Percentiles rank a stretch among this genome's conserved stretches.
These are phyloP conservation scores for Cymbopogon citratus DNA, from an alignment of 176 grass and related monocot species.

Conservation along the genomic window DNA sequence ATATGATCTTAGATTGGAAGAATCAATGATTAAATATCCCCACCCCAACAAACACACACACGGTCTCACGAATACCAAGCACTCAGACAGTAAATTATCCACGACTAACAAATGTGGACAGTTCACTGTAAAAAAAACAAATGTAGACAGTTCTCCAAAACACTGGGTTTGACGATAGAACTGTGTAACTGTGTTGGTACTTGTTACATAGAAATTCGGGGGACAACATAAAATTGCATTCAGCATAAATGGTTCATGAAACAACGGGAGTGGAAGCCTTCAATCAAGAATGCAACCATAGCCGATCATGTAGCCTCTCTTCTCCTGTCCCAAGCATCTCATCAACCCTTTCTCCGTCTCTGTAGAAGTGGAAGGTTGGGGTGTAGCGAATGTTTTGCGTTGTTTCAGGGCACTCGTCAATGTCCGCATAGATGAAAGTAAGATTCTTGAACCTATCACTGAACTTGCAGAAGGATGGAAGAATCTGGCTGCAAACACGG, in stretches of 20 bases:
- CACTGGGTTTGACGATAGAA: neutral
- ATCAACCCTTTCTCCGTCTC: slow-evolving; percentile 80
- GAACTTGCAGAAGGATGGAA: slow-evolving; percentile 58
- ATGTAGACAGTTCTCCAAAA: too few species aligned
- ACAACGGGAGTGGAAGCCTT: neutral
- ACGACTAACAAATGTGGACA: too few species aligned
- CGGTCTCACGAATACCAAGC: too few species aligned
- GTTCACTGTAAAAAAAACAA: too few species aligned
- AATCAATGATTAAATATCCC: too few species aligned
- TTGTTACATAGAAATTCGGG: neutral
- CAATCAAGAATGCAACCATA: slow-evolving; percentile 86
- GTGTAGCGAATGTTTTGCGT: slow-evolving; percentile 82
- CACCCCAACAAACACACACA: too few species aligned
- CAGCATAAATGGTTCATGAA: slow-evolving; percentile 1
- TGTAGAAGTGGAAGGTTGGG: slow-evolving; percentile 80
- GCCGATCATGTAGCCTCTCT: slow-evolving; percentile 68
- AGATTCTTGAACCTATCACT: slow-evolving; percentile 90
- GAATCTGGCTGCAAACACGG: slow-evolving; percentile 64
- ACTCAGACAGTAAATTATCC: too few species aligned
- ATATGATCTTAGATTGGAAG: too few species aligned
- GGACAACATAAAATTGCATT: neutral
- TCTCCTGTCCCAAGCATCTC: slow-evolving; percentile 87
- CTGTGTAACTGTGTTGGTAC: neutral
- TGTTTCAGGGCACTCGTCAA: slow-evolving; percentile 86
- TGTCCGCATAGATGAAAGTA: slow-evolving; percentile 74